Evolutionary conservation across 306 rosid genomes (phyloP), one percentile per base, ranked within the genome.

Genomic region (Malus domestica): DNA sequence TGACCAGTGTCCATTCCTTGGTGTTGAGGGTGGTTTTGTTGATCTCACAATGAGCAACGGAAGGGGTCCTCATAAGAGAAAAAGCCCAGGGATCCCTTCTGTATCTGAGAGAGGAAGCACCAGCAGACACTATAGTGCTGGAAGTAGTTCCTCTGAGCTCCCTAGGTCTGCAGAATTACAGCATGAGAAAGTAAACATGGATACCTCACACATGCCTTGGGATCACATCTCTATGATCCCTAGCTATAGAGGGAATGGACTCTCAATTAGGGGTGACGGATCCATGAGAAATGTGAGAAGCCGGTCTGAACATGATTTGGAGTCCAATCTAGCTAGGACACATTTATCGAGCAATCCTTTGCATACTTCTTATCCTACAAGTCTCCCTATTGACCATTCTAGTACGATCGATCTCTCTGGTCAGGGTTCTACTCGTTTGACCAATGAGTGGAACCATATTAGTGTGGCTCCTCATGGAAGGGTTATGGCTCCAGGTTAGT

Each of bases 221-320:
- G 96, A 90, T 86, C 86, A 83, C 79, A 74, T 61, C 71, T 44
- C 82, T 69, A 79, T 86, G 91, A 27, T 83, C n/a, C 86, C 96
- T 65, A 14, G 80, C 82, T 75, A 86, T 76, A 89, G 96, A 85
- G 92, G 96, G 63, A 76, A 75, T 70, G 87, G 89, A 79, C 88
- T 83, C 68, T 83, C 96, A 49, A 85, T 90, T 65, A 80, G 91
- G 90, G 89, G 88, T 63, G 96, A 90, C 83, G 87, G 83, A 75
- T 82, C 93, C 74, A 65, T 82, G 82, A 81, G 96, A 88, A 93
- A 93, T 76, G 97, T 93, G 72, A 90, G 96, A 80, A 90, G 97
- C 61, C 92, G 97, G 42, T 69, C 93, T 77, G 80, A 87, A 40
- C 85, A 87, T 79, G 92, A 90, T 85, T 71, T 90, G 88, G 97